Evolutionary conservation across 2,329 filamentous ascomycete genomes (phyloP).

Genomic region (Monilinia polystroma): DNA sequence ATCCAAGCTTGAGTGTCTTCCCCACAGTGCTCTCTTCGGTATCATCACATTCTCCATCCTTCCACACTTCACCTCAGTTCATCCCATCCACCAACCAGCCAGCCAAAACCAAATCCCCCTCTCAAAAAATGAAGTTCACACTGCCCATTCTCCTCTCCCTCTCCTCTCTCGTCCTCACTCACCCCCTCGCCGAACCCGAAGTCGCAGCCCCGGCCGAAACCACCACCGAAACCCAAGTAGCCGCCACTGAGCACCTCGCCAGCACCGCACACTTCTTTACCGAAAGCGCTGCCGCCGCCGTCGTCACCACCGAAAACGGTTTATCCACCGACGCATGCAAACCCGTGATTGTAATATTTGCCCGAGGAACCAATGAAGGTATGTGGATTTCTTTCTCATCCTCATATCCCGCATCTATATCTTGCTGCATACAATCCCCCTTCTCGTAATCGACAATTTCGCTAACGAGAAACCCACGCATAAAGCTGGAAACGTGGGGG

Average conservation of each 20-base stretch:
- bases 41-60: background rate
- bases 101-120: background rate
- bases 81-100: background rate
- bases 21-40: slow-evolving; percentile 11
- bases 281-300: background rate
- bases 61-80: background rate
- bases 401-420: background rate
- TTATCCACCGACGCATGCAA: slow-evolving; percentile 12
- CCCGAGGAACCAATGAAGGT: slow-evolving; percentile 48
- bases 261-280: background rate
- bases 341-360: slow-evolving; percentile 44
- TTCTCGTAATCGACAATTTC: background rate
- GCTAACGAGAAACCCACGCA: background rate
- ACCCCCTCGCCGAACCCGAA: slow-evolving; percentile 1
- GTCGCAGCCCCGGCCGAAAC: background rate
- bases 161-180: slow-evolving; percentile 1
- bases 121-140: slow-evolving; percentile 5
- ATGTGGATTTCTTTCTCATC: background rate
- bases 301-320: slow-evolving; percentile 13
- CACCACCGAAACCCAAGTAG: background rate
- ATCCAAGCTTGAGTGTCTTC: slow-evolving; percentile 4
- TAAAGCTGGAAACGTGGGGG: slow-evolving; percentile 46
- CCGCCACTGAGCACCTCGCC: background rate
- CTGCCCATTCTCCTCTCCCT: slow-evolving; percentile 4
- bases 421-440: background rate